Evolutionary conservation across 768 basidiomycete species (phyloP).

Genomic region (Mycena amicta): DNA sequence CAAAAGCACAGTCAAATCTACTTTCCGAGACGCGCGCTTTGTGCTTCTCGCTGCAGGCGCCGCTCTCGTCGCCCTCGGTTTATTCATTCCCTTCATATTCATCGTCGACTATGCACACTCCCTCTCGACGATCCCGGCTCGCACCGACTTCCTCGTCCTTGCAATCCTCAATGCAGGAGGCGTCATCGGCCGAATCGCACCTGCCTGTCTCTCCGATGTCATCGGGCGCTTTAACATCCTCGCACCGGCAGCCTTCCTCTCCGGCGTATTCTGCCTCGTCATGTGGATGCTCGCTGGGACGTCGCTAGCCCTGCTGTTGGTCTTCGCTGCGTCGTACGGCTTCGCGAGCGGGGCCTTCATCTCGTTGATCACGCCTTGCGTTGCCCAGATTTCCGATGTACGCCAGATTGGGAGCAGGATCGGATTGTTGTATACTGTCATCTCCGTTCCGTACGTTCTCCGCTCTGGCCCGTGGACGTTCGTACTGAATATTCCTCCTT

Average conservation of each 20-base stretch:
- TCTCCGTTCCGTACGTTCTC: conserved; percentile 68
- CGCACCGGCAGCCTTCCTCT: conserved; percentile 60
- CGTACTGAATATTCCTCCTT: too few relatives aligned
- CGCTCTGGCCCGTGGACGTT: too few relatives aligned
- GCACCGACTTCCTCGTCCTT: conserved; percentile 53
- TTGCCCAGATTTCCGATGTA: conserved; percentile 65
- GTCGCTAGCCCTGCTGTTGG: conserved; percentile 41
- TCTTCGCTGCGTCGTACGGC: conserved; percentile 61
- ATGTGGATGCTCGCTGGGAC: conserved; percentile 55
- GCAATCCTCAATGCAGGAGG: conserved; percentile 73
- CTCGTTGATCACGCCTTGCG: conserved; percentile 66
- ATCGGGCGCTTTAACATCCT: conserved; percentile 71
- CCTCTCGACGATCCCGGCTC: conserved; percentile 35
- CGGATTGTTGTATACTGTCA: conserved; percentile 65
- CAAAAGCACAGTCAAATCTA: conserved; percentile 30
- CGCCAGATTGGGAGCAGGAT: conserved; percentile 63
- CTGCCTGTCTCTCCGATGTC: conserved; percentile 64
- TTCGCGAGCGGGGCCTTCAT: conserved; percentile 71
- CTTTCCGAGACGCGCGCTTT: conserved; percentile 54
- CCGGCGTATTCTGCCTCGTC: conserved; percentile 59
- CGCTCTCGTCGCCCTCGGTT: conserved; percentile 60
- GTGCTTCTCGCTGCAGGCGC: conserved; percentile 55
- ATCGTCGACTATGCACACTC: conserved; percentile 61
- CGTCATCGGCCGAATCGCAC: conserved; percentile 63
- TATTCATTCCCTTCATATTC: conserved; percentile 75